Base-by-base conservation (phyloP, 805 yeast species). In the Starmera dryadoides region DNA sequence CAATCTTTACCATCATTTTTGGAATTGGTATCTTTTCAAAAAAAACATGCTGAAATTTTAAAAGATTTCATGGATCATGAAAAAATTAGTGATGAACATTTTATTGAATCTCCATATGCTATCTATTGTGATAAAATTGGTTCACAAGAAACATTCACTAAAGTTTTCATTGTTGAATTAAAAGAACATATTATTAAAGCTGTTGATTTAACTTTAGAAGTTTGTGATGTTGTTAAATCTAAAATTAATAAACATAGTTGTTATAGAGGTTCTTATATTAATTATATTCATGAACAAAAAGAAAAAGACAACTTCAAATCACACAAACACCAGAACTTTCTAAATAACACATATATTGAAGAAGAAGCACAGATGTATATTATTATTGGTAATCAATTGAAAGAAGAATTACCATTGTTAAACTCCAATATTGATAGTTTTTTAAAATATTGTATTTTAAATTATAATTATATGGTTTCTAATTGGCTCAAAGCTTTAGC, bases 241-340 rank as follows among this genome's bases (percentile, higher is more conserved):
- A 51, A 49, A 20, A 45, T 64, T 16, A 56, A 54, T 42, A 64
- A 56, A 39, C 56, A 63, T 18, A 53, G 55, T 23, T 38, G 49
- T 1, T 44, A 60, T 33, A 60, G 61, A 43, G 59, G 53, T 17
- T 66, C 66, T 15, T 66, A 63, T 39, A 42, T 62, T 2, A 37
- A 21, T 10, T 48, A 46, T 26, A 19, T 41, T 14, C 43, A 40
- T 16, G 28, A 41, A n/a, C 42, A 37, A 34, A 42, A 43, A 19
- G 15, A 16, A 35, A 22, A 20, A 15, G 11, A 15, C 7, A 21
- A 6, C 29, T 22, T n/a, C 18, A 9, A 15, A 8, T 25, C 28
- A 25, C 12, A n/a, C 28, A 12, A 5, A 12, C 28, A 25, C 28
- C n/a, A n/a, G n/a, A n/a, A 17, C n/a, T 26, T 28, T 18, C 14